Evolutionary conservation across 2,329 filamentous ascomycete genomes (phyloP).

Genomic region (Cercospora zeae-maydis): DNA sequence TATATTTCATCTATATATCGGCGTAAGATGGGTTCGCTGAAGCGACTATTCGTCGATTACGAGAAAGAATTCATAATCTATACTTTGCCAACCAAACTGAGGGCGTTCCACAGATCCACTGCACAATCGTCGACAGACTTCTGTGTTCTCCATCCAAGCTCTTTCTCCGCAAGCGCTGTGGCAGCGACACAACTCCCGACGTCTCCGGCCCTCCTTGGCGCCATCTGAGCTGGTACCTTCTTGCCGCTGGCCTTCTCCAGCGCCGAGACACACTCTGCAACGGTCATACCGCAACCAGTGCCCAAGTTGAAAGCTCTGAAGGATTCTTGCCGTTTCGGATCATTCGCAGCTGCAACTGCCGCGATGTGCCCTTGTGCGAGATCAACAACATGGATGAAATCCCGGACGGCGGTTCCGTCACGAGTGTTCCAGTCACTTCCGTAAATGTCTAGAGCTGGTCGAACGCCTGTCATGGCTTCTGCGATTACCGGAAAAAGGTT

Average conservation of each 20-base stretch:
- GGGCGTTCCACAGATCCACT: constrained; percentile 9
- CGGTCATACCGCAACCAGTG: constrained; percentile 43
- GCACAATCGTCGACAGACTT: constrained; percentile 14
- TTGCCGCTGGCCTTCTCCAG: constrained; percentile 38
- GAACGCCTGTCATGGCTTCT: constrained; percentile 57
- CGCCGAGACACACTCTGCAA: constrained; percentile 42
- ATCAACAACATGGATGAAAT: constrained; percentile 49
- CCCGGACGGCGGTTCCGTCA: constrained; percentile 63
- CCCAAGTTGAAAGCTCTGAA: constrained; percentile 44
- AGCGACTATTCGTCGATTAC: neutral
- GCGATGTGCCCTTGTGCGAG: constrained; percentile 62
- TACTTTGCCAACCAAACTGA: neutral
- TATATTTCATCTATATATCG: neutral
- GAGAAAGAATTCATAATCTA: neutral
- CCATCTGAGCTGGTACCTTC: constrained; percentile 38
- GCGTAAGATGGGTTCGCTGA: neutral
- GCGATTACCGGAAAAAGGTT: constrained; percentile 64
- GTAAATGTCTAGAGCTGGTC: constrained; percentile 56
- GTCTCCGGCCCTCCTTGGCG: constrained; percentile 41
- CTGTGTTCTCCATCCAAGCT: constrained; percentile 14
- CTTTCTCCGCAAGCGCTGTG: constrained; percentile 1
- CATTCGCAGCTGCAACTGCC: constrained; percentile 44
- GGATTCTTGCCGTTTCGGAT: constrained; percentile 31
- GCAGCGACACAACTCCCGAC: constrained; percentile 26
- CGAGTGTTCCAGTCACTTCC: constrained; percentile 63